Base-by-base conservation (phyloP, 2,329 filamentous ascomycete genomes). In the Pseudopyrenochaeta lycopersici region DNA sequence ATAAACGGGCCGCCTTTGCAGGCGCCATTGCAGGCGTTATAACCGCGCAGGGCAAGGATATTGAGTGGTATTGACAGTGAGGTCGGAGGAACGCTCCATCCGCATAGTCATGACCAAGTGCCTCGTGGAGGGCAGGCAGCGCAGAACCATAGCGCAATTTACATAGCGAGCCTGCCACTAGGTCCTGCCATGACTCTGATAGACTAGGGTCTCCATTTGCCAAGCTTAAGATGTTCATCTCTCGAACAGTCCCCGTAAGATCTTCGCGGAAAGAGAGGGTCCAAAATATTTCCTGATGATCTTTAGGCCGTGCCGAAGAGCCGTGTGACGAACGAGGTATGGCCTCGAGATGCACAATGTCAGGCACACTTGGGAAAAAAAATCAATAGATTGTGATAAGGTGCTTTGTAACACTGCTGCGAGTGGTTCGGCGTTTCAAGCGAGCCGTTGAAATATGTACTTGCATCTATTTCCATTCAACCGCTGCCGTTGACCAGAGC, bases 261-360 rank as follows among this genome's bases (percentile, higher is more conserved):
- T 55, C 38, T 33, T 42, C 29, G 38, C 32, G 41, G 40, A 44
- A 35, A 45, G 43, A 55, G 44, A 35, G 42, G 43, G 54, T 47
- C 43, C 40, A 50, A 50, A 59, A 57, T 27, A 40, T 53, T 55
- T 60, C 60, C 56, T 61, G 62, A 52, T 44, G 60, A 65, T 65
- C 60, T 56, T 52, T 49, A 45, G 54, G 49, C 33, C 47, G 50
- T 54, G 43, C 49, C 43, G 53, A 49, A 35, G 31, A 47, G 41
- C 46, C 46, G 48, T 40, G 49, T 47, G 38, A 33, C 46, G 41
- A 48, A 43, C 43, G 36, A 41, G 32, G 38, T 31, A 48, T 35
- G 17, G 15, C 27, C 18, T 31, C 44, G 50, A 57, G 57, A 57
- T 47, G 43, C 31, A n/a, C 23, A 38, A 4, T 31, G 49, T 40